Evolutionary conservation across 2,329 filamentous ascomycete genomes (phyloP), one percentile per base, ranked within the genome.

Genomic region (Beauveria sp.): DNA sequence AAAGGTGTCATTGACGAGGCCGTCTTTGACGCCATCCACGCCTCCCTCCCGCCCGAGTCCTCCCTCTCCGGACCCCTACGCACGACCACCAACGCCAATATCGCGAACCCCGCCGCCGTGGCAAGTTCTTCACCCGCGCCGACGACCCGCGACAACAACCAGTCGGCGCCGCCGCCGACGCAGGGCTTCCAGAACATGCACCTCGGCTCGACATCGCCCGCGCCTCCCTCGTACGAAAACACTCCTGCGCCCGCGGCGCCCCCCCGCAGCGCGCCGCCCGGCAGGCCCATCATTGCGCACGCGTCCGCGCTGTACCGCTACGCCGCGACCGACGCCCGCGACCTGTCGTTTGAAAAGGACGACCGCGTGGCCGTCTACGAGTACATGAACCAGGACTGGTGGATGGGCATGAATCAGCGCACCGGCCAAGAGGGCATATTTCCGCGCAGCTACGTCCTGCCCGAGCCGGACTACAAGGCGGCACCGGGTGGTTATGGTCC

Each of bases 311-410:
- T 96, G 54, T 98, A 96, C 79, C 83, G 84, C 64, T 98, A 97
- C 79, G 82, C 81, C 40, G 90, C 88, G 9, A 73, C 88, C 46
- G 93, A 96, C 72, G 82, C 86, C 4, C 91, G 91, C 63, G 93
- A 98, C 72, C 81, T 96, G 65, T 85, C 84, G 2, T 85, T 98
- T 63, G 85, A 91, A 71, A 86, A 88, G 64, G 88, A 93, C 71
- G 93, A 98, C 77, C 81, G 82, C 65, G 81, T 98, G 67, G 83
- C 85, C 63, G 89, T 98, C 24, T 84, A 86, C 66, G 91, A 96
- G 76, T 93, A 96, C 79, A 95, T 96, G 88, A 98, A 98, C 76
- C 86, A 87, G 65, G 93, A 98, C 75, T 98, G 93, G 93, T 97
- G 92, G 91, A 88, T 91, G 81, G 93, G 93, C 67, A 85, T 84